Percentiles rank a stretch among this genome's conserved stretches.
These are phyloP conservation scores for Sclerospora graminicola DNA, from an alignment of 352 stramenopile genomes.

Conservation along the genomic window DNA sequence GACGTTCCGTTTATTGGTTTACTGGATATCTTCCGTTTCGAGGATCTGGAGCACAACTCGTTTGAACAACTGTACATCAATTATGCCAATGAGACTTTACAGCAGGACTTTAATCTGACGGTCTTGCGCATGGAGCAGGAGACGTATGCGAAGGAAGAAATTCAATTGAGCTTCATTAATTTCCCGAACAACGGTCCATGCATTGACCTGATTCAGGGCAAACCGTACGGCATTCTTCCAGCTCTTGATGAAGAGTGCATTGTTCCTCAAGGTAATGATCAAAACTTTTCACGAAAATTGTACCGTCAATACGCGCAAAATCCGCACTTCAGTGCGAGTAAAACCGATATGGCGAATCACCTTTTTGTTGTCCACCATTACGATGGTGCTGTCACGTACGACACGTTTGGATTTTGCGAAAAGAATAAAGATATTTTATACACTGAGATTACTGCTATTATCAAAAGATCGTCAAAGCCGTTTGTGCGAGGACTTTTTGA, in stretches of 20 bases:
- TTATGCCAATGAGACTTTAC: conserved; percentile 89
- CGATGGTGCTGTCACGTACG: conserved; percentile 89
- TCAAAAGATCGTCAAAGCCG: conserved; percentile 57
- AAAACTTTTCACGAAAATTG: conserved; percentile 80
- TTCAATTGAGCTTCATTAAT: conserved; percentile 86
- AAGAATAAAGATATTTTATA: conserved; percentile 94
- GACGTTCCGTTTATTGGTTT: conserved; percentile 62
- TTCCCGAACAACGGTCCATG: conserved; percentile 86
- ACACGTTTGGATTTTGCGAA: conserved; percentile 91
- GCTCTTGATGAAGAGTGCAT: conserved; percentile 87
- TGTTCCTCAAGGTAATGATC: conserved; percentile 77
- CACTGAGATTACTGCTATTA: conserved; percentile 66
- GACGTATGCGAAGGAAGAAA: conserved; percentile 81
- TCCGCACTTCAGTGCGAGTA: conserved; percentile 62
- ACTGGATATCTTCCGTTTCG: conserved; percentile 85
- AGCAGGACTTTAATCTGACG: conserved; percentile 88
- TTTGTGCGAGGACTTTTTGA: conserved; percentile 61
- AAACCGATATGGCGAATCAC: conserved; percentile 72
- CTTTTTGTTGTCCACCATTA: conserved; percentile 88
- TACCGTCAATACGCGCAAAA: conserved; percentile 61
- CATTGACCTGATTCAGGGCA: conserved; percentile 84
- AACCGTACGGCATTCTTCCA: conserved; percentile 76
- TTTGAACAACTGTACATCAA: conserved; percentile 95
- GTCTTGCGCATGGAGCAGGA: conserved; percentile 85
- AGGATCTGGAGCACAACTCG: conserved; percentile 84